Base-by-base conservation (phyloP, 2,329 filamentous ascomycete genomes). In the Verruconis gallopava region DNA sequence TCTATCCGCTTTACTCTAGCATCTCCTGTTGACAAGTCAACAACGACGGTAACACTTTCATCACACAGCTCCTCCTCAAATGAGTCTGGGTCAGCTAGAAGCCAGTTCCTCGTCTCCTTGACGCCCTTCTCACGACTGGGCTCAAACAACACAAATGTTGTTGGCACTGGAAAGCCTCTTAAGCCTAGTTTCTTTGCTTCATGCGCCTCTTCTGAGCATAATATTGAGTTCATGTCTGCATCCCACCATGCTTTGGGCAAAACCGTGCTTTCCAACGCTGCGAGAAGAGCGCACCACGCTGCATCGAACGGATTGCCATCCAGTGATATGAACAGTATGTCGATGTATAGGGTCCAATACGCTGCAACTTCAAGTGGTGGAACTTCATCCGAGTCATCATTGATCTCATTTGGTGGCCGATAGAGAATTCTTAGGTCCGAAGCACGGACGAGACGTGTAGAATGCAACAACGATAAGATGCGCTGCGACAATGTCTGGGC, bases 341-440 rank as follows among this genome's bases (percentile, higher is more conserved):
- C 89, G 49, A 98, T 83, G 61, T 94, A 95, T 15, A 98, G 75
- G 6, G 84, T 79, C 91, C 89, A 98, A 60, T 93, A 96, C 0
- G 81, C 91, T 57, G 83, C 89, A 9, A 89, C 61, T 47, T 77
- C 69, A 4, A 30, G 17, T 25, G 21, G 19, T 11, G 15, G 18
- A 17, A 14, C 65, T 13, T 62, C 64, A 19, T 67, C 59, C 14
- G 65, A 63, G 44, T 72, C 66, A 21, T 66, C 56, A 20, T 59
- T 59, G n/a, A 63, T 41, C 40, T 62, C 59, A 1, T 48, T 45
- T 14, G 68, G 63, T 18, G 66, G 67, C 30, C 68, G 67, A 52
- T 83, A 73, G 68, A 72, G 79, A 58, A 96, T 86, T 52, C 80
- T 71, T 54, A 96, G 61, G 51, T 85, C 78, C 14, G 73, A 69